Percentiles rank a stretch among this genome's conserved stretches.
Evolutionary conservation across 257 asterid species (phyloP).

Genomic region (Jasminum sambac): DNA sequence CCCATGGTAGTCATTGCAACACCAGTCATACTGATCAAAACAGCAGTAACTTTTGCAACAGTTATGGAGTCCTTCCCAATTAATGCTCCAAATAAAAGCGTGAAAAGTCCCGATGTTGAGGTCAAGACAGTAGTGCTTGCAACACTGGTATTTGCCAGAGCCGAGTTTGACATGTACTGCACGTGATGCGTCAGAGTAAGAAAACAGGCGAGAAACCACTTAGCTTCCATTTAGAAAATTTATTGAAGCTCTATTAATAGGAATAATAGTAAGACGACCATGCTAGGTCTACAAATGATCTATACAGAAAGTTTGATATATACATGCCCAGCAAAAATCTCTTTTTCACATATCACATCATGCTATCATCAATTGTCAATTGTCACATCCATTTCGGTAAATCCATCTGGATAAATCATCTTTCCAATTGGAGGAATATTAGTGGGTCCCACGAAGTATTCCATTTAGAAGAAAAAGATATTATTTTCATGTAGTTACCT

Average conservation of each 20-base stretch:
- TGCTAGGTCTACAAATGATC: too few relatives aligned
- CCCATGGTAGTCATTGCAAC: slow-evolving; percentile 80
- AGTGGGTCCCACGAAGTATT: too few relatives aligned
- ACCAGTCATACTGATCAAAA: slow-evolving; percentile 65
- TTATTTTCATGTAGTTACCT: slow-evolving; percentile 44
- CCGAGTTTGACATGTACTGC: slow-evolving; percentile 71
- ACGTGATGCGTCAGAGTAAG: slow-evolving; percentile 33
- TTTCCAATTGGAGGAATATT: too few relatives aligned
- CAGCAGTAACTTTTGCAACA: slow-evolving; percentile 56
- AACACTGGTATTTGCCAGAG: slow-evolving; percentile 81
- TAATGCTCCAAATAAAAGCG: slow-evolving; percentile 71
- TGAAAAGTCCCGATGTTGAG: slow-evolving; percentile 80
- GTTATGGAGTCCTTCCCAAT: slow-evolving; percentile 61
- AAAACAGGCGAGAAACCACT: neutral
- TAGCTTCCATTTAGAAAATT: neutral
- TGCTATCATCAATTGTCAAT: too few relatives aligned
- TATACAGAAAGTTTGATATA: too few relatives aligned
- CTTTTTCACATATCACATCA: too few relatives aligned
- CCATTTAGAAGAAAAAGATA: neutral
- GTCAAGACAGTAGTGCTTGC: slow-evolving; percentile 81
- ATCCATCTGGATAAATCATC: too few relatives aligned
- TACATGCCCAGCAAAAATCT: too few relatives aligned
- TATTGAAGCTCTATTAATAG: too few relatives aligned
- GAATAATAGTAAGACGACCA: too few relatives aligned
- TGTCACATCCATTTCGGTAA: too few relatives aligned